Base-by-base conservation (phyloP, 2,329 filamentous ascomycete genomes). In the Neurospora crassa region DNA sequence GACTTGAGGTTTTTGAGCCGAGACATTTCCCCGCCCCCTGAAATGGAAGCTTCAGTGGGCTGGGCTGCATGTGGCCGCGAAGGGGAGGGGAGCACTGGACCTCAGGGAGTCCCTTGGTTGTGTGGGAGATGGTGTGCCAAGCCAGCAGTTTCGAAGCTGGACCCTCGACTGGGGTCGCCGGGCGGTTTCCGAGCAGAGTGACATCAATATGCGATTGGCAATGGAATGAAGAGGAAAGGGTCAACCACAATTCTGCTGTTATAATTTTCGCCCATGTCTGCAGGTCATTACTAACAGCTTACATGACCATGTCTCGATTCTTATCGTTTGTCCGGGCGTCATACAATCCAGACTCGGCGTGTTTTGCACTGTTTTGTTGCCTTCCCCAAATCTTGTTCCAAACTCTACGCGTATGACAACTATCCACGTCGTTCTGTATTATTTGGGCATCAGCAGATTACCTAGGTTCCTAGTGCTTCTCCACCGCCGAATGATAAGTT, bases 191-290 rank as follows among this genome's bases (percentile, higher is more conserved):
- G 70, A 67, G 24, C 37, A 67, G 34, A 37, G 72, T 75, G 74
- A 75, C 74, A 75, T 75, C 74, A 75, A 73, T 16, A 63, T 63
- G 16, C 20, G 69, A 18, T 59, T 63, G 53, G 53, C 53, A 63
- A 63, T 63, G 29, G 53, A 63, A 63, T 63, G 29, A 37, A 63
- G 34, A 37, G 29, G 53, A 63, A 63, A 37, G 29, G 20, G 53
- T 29, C 29, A 63, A 37, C 29, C 53, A 63, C 53, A 37, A 14
- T 24, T 29, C 53, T 63, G 53, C 16, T 37, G 53, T 63, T 63
- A 63, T 63, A 3, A 3, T 11, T 18, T 34, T 63, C 2, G 24
- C 14, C 37, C 29, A 37, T 63, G 16, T 11, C 37, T 37, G 3
- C 14, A 8, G 5, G 24, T 34, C 2, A 14, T 6, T n/a, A 8